Evolutionary conservation across 139 green algal genomes (phyloP).

Genomic region (Pleodorina starrii): DNA sequence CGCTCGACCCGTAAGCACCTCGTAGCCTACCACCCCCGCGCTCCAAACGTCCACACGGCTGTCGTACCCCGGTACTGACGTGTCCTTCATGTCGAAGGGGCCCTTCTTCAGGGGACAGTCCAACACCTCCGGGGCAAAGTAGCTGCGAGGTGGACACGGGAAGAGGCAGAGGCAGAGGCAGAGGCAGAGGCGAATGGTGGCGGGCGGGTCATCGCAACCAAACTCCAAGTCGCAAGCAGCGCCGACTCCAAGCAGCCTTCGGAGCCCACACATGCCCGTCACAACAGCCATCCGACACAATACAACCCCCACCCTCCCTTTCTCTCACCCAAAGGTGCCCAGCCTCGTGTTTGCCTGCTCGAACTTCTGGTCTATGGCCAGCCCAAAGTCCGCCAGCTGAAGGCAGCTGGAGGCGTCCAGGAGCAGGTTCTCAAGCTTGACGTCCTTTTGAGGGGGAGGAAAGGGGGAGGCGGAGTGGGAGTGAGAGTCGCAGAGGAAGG

Average conservation of each 20-base stretch:
- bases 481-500: no score
- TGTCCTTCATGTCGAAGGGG: constrained; percentile 70
- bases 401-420: constrained; percentile 59
- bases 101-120: constrained; percentile 64
- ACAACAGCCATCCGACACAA: no score
- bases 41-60: constrained; percentile 68
- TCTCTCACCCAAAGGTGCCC: constrained; percentile 56
- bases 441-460: constrained; percentile 72
- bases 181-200: no score
- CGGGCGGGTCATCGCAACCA: no score
- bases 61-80: constrained; percentile 46
- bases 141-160: constrained; percentile 25
- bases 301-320: background rate
- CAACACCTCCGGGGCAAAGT: constrained; percentile 75
- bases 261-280: no score
- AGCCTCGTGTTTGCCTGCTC: constrained; percentile 71
- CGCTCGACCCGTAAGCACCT: constrained; percentile 63
- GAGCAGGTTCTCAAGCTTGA: constrained; percentile 94
- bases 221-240: no score
- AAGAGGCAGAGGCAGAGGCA: no score
- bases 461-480: background rate
- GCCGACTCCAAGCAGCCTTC: no score
- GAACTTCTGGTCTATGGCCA: constrained; percentile 68
- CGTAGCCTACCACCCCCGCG: constrained; percentile 64
- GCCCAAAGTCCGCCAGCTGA: constrained; percentile 67